Base-by-base conservation (phyloP, 2,329 filamentous ascomycete species). In the Cercospora nicotianae region DNA sequence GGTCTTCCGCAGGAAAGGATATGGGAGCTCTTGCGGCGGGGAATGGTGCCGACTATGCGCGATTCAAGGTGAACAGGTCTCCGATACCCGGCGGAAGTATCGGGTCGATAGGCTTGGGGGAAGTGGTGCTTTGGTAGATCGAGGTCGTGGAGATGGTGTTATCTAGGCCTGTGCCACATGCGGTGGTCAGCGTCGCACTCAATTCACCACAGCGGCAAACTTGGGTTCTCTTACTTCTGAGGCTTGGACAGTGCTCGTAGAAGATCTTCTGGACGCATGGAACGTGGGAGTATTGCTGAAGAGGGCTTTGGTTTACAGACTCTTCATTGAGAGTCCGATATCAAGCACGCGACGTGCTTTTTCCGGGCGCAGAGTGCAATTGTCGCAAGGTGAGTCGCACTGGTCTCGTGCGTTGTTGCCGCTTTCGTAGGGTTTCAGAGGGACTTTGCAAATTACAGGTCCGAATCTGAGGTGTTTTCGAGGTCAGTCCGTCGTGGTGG, bases 161-260 rank as follows among this genome's bases (percentile, higher is more conserved):
- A 90, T 89, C 88, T 85, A 80, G 88, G 88, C 85, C 87, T 90
- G 72, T 55, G n/a, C 45, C 59, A 65, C 42, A 57, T 57, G 58
- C 66, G 64, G 60, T 55, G 55, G 45, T 39, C 55, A 33, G 61
- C 70, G 64, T 70, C 36, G 65, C 48, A 61, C n/a, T 12, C 48
- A 12, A 61, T 59, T 36, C n/a, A 39, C 53, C 10, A 39, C 53
- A 55, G 36, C 28, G 64, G 39, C 61, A 71, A 63, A 69, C 73
- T 71, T 69, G 74, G 26, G 12, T 10, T 23, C 64, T 64, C 91
- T 80, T 83, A 96, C 93, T 96, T 96, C 82, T 92, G 92, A 80
- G 93, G 93, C 86, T 95, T 95, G 80, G 92, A 96, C 77, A 97
- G 89, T 85, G 96, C 95, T 84, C 93, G 91, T 80, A 96, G 88